Percentiles rank a stretch among this genome's conserved stretches.
Conservation (phyloP, 192 early-diverging fungal genomes). For the Borealophlyctis nickersoniae region DNA sequence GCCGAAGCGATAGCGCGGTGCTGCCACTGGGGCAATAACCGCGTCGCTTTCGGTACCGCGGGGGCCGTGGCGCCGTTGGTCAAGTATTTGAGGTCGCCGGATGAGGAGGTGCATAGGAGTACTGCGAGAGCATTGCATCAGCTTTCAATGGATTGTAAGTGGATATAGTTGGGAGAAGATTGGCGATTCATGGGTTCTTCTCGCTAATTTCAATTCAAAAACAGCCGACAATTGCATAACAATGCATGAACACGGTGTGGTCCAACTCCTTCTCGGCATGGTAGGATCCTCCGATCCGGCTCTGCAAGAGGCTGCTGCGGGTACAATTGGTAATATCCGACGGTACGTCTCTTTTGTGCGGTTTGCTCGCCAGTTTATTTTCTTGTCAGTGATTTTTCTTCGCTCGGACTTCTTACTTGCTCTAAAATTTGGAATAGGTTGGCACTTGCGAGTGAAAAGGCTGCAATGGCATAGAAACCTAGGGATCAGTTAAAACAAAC, state of each 20-base stretch:
- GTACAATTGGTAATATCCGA: slow-evolving; percentile 65
- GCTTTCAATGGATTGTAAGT: slow-evolving; percentile 65
- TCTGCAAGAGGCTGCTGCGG: slow-evolving; percentile 63
- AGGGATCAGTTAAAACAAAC: too few relatives aligned
- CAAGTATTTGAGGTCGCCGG: slow-evolving; percentile 60
- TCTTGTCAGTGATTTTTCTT: neutral
- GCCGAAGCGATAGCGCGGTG: slow-evolving; percentile 62
- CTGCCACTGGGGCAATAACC: slow-evolving; percentile 67
- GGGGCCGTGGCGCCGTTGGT: slow-evolving; percentile 61
- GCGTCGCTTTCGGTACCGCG: slow-evolving; percentile 60
- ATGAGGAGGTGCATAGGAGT: slow-evolving; percentile 59
- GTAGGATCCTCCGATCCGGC: slow-evolving; percentile 54
- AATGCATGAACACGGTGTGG: slow-evolving; percentile 68
- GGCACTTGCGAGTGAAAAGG: slow-evolving; percentile 61
- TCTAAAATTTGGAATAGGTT: slow-evolving; percentile 29
- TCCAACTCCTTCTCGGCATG: slow-evolving; percentile 63
- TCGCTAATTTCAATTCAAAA: neutral
- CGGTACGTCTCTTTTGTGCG: slow-evolving; percentile 29
- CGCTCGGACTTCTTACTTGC: neutral
- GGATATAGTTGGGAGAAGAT: neutral
- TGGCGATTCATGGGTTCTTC: neutral
- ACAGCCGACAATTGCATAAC: slow-evolving; percentile 66
- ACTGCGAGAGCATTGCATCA: slow-evolving; percentile 64
- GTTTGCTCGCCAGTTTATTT: neutral
- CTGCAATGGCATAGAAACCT: slow-evolving; percentile 34